Evolutionary conservation across 2,329 filamentous ascomycete genomes (phyloP).

Genomic region (Colletotrichum brevisporum): DNA sequence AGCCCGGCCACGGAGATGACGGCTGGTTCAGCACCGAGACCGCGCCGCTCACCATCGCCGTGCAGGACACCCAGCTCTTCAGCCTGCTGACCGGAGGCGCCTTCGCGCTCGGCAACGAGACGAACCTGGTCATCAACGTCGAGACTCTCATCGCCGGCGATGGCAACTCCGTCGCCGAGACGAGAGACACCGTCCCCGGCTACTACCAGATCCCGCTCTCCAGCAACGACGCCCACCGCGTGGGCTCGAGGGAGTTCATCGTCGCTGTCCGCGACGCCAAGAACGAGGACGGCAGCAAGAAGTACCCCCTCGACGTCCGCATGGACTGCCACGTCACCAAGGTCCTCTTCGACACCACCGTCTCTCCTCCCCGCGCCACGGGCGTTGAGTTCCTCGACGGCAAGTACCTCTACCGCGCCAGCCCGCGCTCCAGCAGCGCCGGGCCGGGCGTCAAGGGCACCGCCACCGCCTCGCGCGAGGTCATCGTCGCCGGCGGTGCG

Average conservation of each 20-base stretch:
- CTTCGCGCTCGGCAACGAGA: slow-evolving; percentile 60
- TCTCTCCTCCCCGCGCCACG: slow-evolving; percentile 56
- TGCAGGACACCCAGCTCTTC: slow-evolving; percentile 67
- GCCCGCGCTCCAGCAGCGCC: slow-evolving; percentile 51
- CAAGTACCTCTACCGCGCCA: slow-evolving; percentile 60
- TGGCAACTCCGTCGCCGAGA: slow-evolving; percentile 61
- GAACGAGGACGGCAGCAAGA: slow-evolving; percentile 64
- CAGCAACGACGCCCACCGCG: slow-evolving; percentile 65
- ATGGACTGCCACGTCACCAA: slow-evolving; percentile 62
- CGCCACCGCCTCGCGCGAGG: slow-evolving; percentile 57
- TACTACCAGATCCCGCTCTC: slow-evolving; percentile 72
- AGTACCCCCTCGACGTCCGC: slow-evolving; percentile 69
- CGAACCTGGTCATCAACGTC: slow-evolving; percentile 47
- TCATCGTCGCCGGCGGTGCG: slow-evolving; percentile 65
- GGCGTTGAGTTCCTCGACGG: slow-evolving; percentile 66
- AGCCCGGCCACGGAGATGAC: slow-evolving; percentile 62
- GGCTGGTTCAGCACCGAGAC: slow-evolving; percentile 70
- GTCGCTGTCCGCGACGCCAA: slow-evolving; percentile 63
- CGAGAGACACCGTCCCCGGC: slow-evolving; percentile 61
- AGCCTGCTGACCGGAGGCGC: slow-evolving; percentile 66
- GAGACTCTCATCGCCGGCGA: slow-evolving; percentile 61
- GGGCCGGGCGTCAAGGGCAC: slow-evolving; percentile 35
- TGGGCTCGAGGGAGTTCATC: slow-evolving; percentile 69
- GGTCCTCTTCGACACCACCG: slow-evolving; percentile 57
- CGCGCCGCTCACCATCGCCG: slow-evolving; percentile 64